A percentile compares a stretch with the other conserved stretches of the same genome.
phyloP scores from a whole-genome alignment of 352 stramenopile genomes.

The Globisporangium splendens region DNA sequence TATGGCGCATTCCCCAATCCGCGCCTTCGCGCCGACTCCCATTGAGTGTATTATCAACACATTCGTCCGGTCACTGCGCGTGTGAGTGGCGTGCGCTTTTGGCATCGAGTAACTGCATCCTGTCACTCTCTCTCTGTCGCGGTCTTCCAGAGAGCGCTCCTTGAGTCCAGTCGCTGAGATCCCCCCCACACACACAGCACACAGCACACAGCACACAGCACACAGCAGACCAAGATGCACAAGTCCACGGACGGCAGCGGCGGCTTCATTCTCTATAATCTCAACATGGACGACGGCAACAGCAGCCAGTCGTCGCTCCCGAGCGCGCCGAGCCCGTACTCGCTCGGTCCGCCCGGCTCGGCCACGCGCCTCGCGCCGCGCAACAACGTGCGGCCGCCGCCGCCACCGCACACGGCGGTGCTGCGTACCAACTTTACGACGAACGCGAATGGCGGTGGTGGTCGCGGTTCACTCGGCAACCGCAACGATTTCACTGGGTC shows the following conservation, averaged over 20 bases:
- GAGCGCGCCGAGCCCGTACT: slow-evolving; percentile 32
- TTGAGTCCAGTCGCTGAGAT: background rate
- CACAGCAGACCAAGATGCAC: slow-evolving; percentile 2
- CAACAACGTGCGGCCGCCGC: slow-evolving; percentile 25
- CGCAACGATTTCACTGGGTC: slow-evolving; percentile 32
- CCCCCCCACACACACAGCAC: background rate
- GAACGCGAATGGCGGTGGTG: slow-evolving; percentile 6
- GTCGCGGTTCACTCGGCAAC: slow-evolving; percentile 15
- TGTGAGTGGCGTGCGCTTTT: too few relatives aligned
- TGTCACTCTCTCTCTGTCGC: background rate
- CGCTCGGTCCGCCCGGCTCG: slow-evolving; percentile 9
- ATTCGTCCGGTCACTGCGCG: too few relatives aligned
- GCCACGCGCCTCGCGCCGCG: slow-evolving; percentile 18
- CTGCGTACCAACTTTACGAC: slow-evolving; percentile 74
- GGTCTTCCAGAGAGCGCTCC: background rate
- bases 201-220: too few relatives aligned
- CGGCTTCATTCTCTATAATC: slow-evolving; percentile 40
- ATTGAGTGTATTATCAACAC: too few relatives aligned
- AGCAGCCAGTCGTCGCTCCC: slow-evolving; percentile 32
- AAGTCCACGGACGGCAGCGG: slow-evolving; percentile 9
- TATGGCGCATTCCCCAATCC: background rate
- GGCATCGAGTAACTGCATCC: too few relatives aligned
- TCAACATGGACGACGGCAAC: slow-evolving; percentile 39
- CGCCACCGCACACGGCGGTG: slow-evolving; percentile 42
- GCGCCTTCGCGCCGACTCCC: too few relatives aligned